Conservation (phyloP, 2,329 filamentous ascomycete genomes). For the Beauveria caledonica region DNA sequence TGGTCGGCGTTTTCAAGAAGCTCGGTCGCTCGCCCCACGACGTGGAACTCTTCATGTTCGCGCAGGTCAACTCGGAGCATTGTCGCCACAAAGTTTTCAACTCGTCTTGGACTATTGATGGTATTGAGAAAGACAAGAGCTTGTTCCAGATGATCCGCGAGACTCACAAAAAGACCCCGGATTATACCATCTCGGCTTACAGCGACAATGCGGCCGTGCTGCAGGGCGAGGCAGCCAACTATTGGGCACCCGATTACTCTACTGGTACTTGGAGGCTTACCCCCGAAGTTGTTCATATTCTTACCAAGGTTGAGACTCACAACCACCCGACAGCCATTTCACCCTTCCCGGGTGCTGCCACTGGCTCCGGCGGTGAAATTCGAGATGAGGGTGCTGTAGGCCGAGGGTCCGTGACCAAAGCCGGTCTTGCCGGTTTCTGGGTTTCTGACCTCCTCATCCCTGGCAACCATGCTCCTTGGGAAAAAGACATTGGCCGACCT, state of each 20-base stretch:
- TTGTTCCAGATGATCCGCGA: slow-evolving; percentile 96
- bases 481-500: slow-evolving; percentile 81
- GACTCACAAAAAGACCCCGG: slow-evolving; percentile 75
- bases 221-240: slow-evolving; percentile 31
- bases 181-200: slow-evolving; percentile 88
- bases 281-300: slow-evolving; percentile 77
- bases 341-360: slow-evolving; percentile 85
- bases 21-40: slow-evolving; percentile 26
- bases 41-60: slow-evolving; percentile 12
- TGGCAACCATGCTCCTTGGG: slow-evolving; percentile 76
- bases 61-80: slow-evolving; percentile 91
- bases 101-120: slow-evolving; percentile 91
- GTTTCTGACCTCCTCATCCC: slow-evolving; percentile 92
- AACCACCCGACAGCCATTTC: slow-evolving; percentile 97
- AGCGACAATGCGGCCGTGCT: slow-evolving; percentile 93
- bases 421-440: slow-evolving; percentile 85
- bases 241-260: slow-evolving; percentile 81
- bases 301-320: slow-evolving; percentile 95
- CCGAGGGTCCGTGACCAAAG: slow-evolving; percentile 85
- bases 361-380: slow-evolving; percentile 91
- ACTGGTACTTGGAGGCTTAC: slow-evolving; percentile 83
- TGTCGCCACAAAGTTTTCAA: slow-evolving; percentile 88
- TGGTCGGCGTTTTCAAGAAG: slow-evolving; percentile 54
- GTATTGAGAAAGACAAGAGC: slow-evolving; percentile 66
- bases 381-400: slow-evolving; percentile 92